phyloP scores from a whole-genome alignment of 202 grass and related monocot genomes.

The Carex sylvatica region DNA sequence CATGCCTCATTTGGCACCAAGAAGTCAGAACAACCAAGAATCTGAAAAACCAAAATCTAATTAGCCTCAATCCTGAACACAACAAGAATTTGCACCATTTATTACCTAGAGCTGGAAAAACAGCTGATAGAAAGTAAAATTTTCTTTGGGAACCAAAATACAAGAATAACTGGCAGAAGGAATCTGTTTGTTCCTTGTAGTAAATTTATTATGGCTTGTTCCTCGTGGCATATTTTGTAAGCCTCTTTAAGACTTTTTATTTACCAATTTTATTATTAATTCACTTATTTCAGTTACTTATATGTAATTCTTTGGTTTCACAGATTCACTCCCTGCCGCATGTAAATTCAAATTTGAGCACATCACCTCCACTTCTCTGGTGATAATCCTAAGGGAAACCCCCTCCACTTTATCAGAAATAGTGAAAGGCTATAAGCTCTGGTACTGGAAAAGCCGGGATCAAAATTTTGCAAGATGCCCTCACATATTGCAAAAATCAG shows the following conservation, averaged over 20 bases:
- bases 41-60: background rate
- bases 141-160: background rate
- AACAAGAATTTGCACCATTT: background rate
- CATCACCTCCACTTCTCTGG: conserved; percentile 65
- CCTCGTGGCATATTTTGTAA: background rate
- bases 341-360: conserved; percentile 87
- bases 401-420: conserved; percentile 44
- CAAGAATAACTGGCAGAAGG: background rate
- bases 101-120: background rate
- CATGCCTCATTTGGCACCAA: background rate
- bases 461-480: conserved; percentile 51
- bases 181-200: background rate
- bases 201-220: background rate
- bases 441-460: conserved; percentile 82
- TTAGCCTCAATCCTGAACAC: background rate
- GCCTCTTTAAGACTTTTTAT: conserved; percentile 25
- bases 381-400: conserved; percentile 75
- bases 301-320: conserved; percentile 31
- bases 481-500: conserved; percentile 65
- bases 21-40: background rate
- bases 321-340: conserved; percentile 90
- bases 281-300: conserved; percentile 5
- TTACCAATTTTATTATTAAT: conserved; percentile 11
- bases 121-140: background rate
- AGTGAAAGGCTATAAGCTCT: conserved; percentile 87